Evolutionary conservation across 2,329 filamentous ascomycete species (phyloP), one percentile per base, ranked within the genome.

Genomic region (Aspergillus sp.): DNA sequence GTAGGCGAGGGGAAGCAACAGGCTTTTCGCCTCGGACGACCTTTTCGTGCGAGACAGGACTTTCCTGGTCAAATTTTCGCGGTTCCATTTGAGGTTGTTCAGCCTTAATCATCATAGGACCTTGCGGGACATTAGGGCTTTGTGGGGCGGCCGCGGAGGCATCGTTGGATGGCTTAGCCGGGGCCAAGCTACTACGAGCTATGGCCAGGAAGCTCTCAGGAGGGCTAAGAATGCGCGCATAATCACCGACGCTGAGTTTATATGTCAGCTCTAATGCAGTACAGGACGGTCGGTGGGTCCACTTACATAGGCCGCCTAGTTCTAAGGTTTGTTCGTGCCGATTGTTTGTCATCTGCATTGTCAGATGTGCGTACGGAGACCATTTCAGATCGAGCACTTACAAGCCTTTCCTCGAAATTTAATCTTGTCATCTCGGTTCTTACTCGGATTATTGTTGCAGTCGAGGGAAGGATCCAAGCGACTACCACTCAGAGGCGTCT

Each of bases 381-480:
- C 12, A 26, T 8, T 27, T 42, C 10, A 10, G 19, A 42, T n/a
- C 3, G n/a, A 26, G 9, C 5, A 43, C 39, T 48, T 38, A 45
- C 48, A 12, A 8, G 36, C 7, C 26, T 35, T 29, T 9, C n/a
- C 39, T 42, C 42, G 26, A 27, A 35, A 5, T 38, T 48, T 7
- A 4, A 39, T 41, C 28, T 9, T 32, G 6, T 5, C 30, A 9
- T 42, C 39, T 12, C 29, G 6, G 10, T 10, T 47, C 10, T 35
- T 42, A 27, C 7, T 34, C 4, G 26, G 32, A 29, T 42, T 28
- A 19, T 51, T 50, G n/a, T 50, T 52, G 5, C n/a, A 42, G 32
- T 57, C 51, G 19, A 61, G 48, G 19, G 57, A 56, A 26, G 57
- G 55, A 45, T 60, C 53, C 26, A 52, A 27, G 8, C 4, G 45